A percentile compares a stretch with the other conserved stretches of the same genome.
phyloP scores from a whole-genome alignment of 2,329 filamentous ascomycete genomes.

The Cercospora sp. region DNA sequence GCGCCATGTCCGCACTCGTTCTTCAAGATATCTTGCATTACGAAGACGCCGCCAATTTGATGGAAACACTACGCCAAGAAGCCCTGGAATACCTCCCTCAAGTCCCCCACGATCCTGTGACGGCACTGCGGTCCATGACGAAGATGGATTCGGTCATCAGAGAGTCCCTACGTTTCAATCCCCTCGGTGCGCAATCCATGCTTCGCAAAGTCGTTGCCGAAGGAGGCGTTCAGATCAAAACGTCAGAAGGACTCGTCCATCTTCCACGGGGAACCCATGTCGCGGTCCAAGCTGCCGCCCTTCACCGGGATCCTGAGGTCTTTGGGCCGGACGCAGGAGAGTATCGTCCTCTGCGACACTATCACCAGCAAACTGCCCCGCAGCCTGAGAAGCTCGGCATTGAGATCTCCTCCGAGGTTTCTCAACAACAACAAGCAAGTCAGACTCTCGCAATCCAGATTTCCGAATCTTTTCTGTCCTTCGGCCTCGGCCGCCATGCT shows the following conservation, averaged over 20 bases:
- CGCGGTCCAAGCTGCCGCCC: slow-evolving; percentile 16
- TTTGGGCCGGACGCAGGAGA: slow-evolving; percentile 24
- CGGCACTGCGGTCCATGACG: neutral
- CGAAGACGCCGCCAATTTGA: slow-evolving; percentile 1
- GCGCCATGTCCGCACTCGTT: slow-evolving; percentile 20
- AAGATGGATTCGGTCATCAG: slow-evolving; percentile 31
- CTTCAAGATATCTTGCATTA: slow-evolving; percentile 23
- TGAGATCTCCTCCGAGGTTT: neutral
- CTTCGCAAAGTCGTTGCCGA: slow-evolving; percentile 26
- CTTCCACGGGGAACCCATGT: slow-evolving; percentile 29
- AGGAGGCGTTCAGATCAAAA: slow-evolving; percentile 24
- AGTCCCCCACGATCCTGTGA: neutral
- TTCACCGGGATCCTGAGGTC: slow-evolving; percentile 31
- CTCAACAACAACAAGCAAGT: neutral
- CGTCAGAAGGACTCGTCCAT: slow-evolving; percentile 24
- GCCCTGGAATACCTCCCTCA: neutral
- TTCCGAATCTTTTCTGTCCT: slow-evolving; percentile 26
- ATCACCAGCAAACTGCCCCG: neutral
- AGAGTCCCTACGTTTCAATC: slow-evolving; percentile 28
- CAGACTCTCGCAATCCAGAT: slow-evolving; percentile 11
- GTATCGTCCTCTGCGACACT: slow-evolving; percentile 31
- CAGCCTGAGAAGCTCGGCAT: neutral
- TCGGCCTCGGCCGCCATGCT: slow-evolving; percentile 26
- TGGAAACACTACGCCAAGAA: neutral
- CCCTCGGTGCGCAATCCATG: slow-evolving; percentile 18